These are phyloP conservation scores for Halophytophthora polymorphica DNA, from an alignment of 352 stramenopile species.

Conservation along the genomic window DNA sequence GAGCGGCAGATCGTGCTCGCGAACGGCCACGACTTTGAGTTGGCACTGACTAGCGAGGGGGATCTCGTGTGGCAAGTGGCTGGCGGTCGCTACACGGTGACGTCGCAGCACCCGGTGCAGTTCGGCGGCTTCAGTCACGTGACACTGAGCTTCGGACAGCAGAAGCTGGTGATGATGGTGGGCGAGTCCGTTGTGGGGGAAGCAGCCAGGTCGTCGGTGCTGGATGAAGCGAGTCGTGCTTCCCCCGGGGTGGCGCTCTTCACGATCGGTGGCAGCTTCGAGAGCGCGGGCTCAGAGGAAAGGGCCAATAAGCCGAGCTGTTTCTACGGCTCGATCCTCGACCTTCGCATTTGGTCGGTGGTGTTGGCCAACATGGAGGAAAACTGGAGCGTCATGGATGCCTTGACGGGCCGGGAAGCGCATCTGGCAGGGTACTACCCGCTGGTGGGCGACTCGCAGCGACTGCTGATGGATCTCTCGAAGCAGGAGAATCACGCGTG, in stretches of 20 bases:
- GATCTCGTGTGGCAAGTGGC: conserved; percentile 55
- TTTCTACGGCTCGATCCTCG: conserved; percentile 65
- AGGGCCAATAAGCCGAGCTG: conserved; percentile 24
- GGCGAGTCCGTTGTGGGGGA: conserved; percentile 41
- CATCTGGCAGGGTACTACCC: conserved; percentile 74
- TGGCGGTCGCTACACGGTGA: conserved; percentile 32
- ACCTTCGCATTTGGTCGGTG: conserved; percentile 68
- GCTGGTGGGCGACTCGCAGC: conserved; percentile 57
- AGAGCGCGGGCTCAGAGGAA: conserved; percentile 25
- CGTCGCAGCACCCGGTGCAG: conserved; percentile 31
- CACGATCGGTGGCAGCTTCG: conserved; percentile 47
- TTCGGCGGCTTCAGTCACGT: conserved; percentile 64
- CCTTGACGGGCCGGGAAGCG: conserved; percentile 34
- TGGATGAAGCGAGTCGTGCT: conserved; percentile 23
- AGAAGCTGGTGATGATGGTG: conserved; percentile 40
- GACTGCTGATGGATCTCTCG: conserved; percentile 66
- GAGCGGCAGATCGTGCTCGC: conserved; percentile 50
- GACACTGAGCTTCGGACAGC: conserved; percentile 43
- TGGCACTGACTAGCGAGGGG: conserved; percentile 35
- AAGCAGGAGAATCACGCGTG: conserved; percentile 73
- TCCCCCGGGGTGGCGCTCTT: conserved; percentile 31
- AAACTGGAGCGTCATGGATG: conserved; percentile 26
- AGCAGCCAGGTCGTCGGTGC: conserved; percentile 15
- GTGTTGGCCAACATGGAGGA: conserved; percentile 26
- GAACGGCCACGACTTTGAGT: conserved; percentile 58